phyloP scores from a whole-genome alignment of 73 alveolate species.

The Paramecium pentaurelia region DNA sequence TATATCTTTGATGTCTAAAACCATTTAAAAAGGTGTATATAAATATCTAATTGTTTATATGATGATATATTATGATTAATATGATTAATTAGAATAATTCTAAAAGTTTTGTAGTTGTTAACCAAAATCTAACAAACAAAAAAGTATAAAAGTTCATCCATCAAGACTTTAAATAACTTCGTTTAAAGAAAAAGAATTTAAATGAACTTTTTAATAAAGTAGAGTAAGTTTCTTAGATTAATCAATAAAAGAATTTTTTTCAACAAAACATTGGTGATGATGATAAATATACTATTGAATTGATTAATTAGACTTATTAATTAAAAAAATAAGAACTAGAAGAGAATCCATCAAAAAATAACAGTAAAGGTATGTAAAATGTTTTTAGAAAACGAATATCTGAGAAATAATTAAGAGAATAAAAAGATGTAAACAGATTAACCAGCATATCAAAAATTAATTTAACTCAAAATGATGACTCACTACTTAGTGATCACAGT shows the following conservation, averaged over 20 bases:
- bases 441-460: not conserved
- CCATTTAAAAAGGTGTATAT: too few relatives aligned
- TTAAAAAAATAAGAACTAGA: not conserved
- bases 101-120: not conserved
- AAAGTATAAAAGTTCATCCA: not conserved
- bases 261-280: not conserved
- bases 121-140: not conserved
- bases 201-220: not conserved
- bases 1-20: too few relatives aligned
- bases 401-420: not conserved
- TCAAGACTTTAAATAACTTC: not conserved
- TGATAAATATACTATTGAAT: not conserved
- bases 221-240: not conserved
- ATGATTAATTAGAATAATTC: not conserved
- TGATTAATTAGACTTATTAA: not conserved
- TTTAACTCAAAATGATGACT: not conserved
- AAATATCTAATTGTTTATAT: not conserved
- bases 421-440: not conserved
- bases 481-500: not conserved
- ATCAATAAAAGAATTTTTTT: not conserved
- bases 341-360: not conserved
- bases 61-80: constrained; percentile 3
- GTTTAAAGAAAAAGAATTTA: not conserved
- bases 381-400: not conserved
- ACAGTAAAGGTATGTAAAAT: not conserved